Conservation (phyloP, 306 rosid species). For the Medicago arabica region DNA sequence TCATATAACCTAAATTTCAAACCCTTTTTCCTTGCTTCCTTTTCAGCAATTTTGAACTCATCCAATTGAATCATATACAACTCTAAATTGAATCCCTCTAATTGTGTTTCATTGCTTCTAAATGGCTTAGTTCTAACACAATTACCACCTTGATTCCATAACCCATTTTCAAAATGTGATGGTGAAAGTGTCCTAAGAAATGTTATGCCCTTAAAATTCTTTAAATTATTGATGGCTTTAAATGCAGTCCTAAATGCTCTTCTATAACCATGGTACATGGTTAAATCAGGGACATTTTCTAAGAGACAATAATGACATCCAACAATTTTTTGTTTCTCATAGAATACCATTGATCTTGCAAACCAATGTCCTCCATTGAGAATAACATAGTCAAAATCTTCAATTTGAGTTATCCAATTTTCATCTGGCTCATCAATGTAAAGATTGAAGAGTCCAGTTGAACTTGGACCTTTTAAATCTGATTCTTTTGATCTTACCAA, state of each 20-base stretch:
- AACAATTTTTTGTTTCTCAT: constrained; percentile 53
- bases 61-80: constrained; percentile 80
- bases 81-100: constrained; percentile 68
- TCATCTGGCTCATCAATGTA: constrained; percentile 78
- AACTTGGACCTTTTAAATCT: constrained; percentile 57
- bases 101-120: constrained; percentile 63
- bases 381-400: constrained; percentile 65
- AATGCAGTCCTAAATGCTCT: constrained; percentile 71
- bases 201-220: constrained; percentile 67
- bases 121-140: constrained; percentile 77
- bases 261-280: constrained; percentile 74
- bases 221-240: constrained; percentile 60
- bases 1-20: constrained; percentile 69
- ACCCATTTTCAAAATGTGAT: constrained; percentile 82
- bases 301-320: constrained; percentile 79
- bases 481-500: constrained; percentile 61
- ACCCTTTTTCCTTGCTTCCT: constrained; percentile 62
- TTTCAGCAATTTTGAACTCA: constrained; percentile 71
- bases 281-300: constrained; percentile 63
- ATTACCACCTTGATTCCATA: constrained; percentile 82
- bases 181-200: constrained; percentile 79
- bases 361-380: constrained; percentile 92
- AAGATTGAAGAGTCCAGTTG: constrained; percentile 60
- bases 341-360: constrained; percentile 58
- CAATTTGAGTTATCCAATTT: constrained; percentile 64